Conservation (phyloP, 495 filamentous ascomycete species). For the Lasiosphaeris hirsuta region DNA sequence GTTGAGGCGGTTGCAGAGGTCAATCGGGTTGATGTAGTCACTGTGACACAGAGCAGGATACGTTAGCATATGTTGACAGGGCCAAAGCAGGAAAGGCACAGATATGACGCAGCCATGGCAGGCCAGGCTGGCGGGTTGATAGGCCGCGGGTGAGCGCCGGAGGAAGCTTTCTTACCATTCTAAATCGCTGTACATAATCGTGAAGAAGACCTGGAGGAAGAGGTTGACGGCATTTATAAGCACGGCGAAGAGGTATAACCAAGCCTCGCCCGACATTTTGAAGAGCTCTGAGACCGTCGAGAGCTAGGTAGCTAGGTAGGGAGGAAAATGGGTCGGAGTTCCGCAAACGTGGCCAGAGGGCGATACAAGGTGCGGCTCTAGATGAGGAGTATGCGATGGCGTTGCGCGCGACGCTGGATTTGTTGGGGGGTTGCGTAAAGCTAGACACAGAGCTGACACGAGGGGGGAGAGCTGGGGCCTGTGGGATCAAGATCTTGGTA, state of each 20-base stretch:
- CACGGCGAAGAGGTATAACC: constrained; percentile 97
- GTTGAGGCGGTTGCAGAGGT: constrained; percentile 99
- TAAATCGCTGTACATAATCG: constrained; percentile 99
- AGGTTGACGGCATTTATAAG: constrained; percentile 99
- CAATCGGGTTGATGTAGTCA: constrained; percentile 99
- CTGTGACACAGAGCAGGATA: constrained; percentile 40
- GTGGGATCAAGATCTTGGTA: background rate
- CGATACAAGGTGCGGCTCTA: constrained; percentile 2
- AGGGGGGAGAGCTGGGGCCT: background rate
- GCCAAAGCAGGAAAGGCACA: background rate
- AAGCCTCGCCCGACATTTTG: constrained; percentile 98
- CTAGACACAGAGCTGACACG: background rate
- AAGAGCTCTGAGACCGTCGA: constrained; percentile 19
- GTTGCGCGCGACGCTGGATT: constrained; percentile 7
- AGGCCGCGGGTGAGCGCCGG: background rate
- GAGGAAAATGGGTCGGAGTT: no score
- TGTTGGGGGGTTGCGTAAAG: background rate
- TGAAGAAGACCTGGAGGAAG: constrained; percentile 99
- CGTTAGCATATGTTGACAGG: constrained; percentile 21
- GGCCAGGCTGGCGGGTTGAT: background rate
- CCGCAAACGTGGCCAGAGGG: background rate
- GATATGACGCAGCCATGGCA: background rate
- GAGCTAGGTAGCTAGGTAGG: background rate
- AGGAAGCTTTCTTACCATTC: constrained; percentile 76
- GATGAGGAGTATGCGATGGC: background rate